Evolutionary conservation across 495 filamentous ascomycete species (phyloP).

Genomic region (Glonium stellatum): DNA sequence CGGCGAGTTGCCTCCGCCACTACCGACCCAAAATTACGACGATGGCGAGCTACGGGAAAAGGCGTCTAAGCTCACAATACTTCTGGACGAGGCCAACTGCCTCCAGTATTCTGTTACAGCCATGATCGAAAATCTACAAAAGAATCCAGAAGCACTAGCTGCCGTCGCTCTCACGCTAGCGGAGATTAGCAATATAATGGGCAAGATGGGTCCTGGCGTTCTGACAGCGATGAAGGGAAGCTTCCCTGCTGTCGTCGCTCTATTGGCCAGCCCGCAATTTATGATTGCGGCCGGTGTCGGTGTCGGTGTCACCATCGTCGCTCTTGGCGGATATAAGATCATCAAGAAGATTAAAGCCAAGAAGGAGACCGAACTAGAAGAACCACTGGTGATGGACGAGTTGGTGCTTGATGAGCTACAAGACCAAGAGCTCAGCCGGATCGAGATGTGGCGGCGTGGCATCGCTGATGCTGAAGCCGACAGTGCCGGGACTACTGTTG

Average conservation of each 20-base stretch:
- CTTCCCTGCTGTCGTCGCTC: conserved; percentile 75
- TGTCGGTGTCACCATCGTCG: conserved; percentile 82
- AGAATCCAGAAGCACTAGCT: conserved; percentile 87
- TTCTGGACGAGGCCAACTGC: conserved; percentile 81
- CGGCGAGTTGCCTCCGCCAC: conserved; percentile 56
- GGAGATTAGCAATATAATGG: conserved; percentile 73
- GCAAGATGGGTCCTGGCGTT: conserved; percentile 79
- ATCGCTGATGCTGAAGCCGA: conserved; percentile 61
- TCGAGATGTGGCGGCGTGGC: conserved; percentile 81
- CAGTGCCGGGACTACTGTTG: conserved; percentile 61
- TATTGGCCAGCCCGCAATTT: conserved; percentile 87
- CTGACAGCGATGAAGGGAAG: conserved; percentile 66
- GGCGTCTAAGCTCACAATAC: conserved; percentile 58
- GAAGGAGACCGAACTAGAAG: conserved; percentile 50
- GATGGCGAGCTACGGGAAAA: conserved; percentile 58
- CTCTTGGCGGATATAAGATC: conserved; percentile 94
- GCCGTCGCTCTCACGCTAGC: conserved; percentile 89
- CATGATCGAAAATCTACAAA: conserved; percentile 80
- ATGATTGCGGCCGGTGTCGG: conserved; percentile 85
- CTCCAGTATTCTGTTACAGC: conserved; percentile 73
- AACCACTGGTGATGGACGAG: conserved; percentile 43
- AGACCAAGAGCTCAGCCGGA: conserved; percentile 47
- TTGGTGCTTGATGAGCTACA: conserved; percentile 46
- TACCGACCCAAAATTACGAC: conserved; percentile 38
- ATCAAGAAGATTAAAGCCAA: conserved; percentile 68